Conservation (phyloP, 352 stramenopile genomes). For the Blastocystis hominis region DNA sequence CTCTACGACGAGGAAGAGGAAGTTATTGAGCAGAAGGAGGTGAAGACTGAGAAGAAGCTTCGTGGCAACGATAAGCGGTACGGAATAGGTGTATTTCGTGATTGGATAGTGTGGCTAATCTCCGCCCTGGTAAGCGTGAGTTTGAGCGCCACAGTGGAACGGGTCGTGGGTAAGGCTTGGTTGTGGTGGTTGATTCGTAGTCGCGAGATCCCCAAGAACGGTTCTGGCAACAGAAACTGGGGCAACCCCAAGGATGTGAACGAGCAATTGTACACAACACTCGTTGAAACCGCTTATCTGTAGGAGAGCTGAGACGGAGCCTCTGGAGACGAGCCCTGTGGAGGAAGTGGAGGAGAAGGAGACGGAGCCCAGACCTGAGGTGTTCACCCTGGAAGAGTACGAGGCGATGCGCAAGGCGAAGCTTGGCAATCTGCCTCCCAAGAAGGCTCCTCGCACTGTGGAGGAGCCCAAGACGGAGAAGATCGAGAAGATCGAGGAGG, state of each 20-base stretch:
- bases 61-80: not conserved
- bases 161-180: not conserved
- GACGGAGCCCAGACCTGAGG: not conserved
- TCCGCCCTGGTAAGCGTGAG: constrained; percentile 9
- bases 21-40: not conserved
- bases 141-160: constrained; percentile 51
- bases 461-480: not conserved
- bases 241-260: constrained; percentile 51
- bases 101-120: not conserved
- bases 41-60: too few species aligned
- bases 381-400: not conserved
- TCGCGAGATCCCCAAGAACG: constrained; percentile 54
- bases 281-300: not conserved
- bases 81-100: not conserved
- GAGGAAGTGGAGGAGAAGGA: not conserved
- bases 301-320: constrained; percentile 4
- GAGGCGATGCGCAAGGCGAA: constrained; percentile 27
- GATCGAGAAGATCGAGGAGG: not conserved
- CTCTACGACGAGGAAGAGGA: constrained; percentile 45
- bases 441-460: not conserved
- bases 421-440: not conserved
- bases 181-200: not conserved
- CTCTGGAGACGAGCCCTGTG: not conserved
- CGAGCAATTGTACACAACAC: not conserved
- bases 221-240: constrained; percentile 38